Evolutionary conservation across 495 filamentous ascomycete species (phyloP).

Genomic region (Melanomma pulvis-pyrius): DNA sequence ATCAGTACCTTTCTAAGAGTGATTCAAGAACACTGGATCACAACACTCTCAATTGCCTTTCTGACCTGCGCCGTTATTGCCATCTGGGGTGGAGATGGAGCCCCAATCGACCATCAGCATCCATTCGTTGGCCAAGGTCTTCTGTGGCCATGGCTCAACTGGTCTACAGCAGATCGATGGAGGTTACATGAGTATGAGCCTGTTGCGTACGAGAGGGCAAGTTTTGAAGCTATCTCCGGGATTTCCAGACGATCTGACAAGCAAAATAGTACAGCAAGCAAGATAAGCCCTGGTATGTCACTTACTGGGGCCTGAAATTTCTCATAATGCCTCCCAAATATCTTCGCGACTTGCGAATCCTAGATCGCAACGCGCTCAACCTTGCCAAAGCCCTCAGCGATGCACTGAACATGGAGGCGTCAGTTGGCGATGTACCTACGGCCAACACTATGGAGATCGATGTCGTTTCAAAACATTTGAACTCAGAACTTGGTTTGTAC

Average conservation of each 20-base stretch:
- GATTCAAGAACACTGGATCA: background rate
- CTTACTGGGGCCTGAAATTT: conserved; percentile 12
- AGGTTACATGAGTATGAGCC: conserved; percentile 9
- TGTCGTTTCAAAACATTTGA: conserved; percentile 13
- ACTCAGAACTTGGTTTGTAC: conserved; percentile 8
- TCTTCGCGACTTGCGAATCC: conserved; percentile 7
- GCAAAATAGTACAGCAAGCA: conserved; percentile 3
- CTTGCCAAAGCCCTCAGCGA: conserved; percentile 16
- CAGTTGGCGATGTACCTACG: conserved; percentile 10
- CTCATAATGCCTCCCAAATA: conserved; percentile 16
- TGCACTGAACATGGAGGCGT: conserved; percentile 19
- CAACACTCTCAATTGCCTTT: background rate
- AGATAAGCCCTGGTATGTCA: conserved; percentile 14
- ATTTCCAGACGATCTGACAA: background rate
- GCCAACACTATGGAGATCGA: conserved; percentile 20
- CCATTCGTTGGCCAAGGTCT: conserved; percentile 16
- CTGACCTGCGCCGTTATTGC: background rate
- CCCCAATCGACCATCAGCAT: background rate
- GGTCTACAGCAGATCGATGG: conserved; percentile 14
- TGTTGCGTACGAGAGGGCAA: conserved; percentile 5
- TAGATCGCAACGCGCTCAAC: conserved; percentile 1
- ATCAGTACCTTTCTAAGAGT: background rate
- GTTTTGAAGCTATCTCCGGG: background rate
- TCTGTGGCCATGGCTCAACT: conserved; percentile 11
- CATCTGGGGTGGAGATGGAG: background rate